These are phyloP conservation scores for Casaregolazyma lundiana DNA, from an alignment of 1,139 yeast genomes.

Conservation along the genomic window DNA sequence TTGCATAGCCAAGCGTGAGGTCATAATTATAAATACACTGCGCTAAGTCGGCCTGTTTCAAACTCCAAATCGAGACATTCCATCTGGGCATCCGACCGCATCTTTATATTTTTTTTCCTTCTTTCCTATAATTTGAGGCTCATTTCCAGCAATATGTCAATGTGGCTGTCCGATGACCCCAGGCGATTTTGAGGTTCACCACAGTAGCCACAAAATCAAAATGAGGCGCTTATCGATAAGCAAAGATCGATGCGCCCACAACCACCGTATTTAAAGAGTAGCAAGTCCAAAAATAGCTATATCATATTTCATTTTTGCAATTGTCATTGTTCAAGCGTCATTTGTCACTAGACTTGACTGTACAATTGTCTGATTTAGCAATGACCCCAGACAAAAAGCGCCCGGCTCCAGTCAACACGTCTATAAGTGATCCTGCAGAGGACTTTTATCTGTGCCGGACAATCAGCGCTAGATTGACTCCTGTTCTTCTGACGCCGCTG, in stretches of 20 bases:
- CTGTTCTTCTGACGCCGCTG: background rate
- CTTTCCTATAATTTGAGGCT: background rate
- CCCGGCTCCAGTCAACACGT: conserved; percentile 1
- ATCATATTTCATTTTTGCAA: background rate
- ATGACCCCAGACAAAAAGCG: conserved; percentile 8
- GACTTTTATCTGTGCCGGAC: background rate
- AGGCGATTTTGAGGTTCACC: background rate
- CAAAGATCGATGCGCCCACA: background rate
- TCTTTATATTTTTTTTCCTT: too few species aligned
- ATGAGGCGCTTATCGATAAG: background rate
- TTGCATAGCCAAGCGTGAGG: too few species aligned
- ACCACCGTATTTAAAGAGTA: background rate
- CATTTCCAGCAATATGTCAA: too few species aligned
- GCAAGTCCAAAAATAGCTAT: background rate
- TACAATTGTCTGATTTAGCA: background rate
- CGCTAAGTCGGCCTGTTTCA: too few species aligned
- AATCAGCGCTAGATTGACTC: background rate
- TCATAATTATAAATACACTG: too few species aligned
- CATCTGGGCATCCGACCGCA: background rate
- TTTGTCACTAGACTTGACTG: background rate
- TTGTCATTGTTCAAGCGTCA: background rate
- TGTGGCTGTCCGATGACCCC: too few species aligned
- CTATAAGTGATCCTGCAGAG: background rate
- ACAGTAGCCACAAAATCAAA: background rate
- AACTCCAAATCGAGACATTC: too few species aligned